Conservation (phyloP, 164 flowering plant genomes). For the Dillenia turbinata region DNA sequence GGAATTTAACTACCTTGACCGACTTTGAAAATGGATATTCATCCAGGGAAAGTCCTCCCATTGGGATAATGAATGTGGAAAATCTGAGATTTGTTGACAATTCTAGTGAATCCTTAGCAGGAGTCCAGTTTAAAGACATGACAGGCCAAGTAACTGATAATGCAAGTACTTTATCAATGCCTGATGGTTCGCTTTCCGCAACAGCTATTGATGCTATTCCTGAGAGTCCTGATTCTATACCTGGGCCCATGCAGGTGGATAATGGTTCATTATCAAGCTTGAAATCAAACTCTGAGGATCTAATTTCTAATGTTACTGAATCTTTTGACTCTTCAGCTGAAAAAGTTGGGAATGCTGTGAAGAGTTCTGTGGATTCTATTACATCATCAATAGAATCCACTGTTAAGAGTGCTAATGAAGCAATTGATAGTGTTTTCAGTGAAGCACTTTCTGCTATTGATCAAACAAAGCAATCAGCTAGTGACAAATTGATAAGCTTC, state of each 20-base stretch:
- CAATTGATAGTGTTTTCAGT: constrained; percentile 38
- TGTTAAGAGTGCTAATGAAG: constrained; percentile 34
- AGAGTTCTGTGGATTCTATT: constrained; percentile 38
- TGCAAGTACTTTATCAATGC: constrained; percentile 10
- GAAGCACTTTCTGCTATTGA: constrained; percentile 31
- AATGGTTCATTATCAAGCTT: constrained; percentile 27
- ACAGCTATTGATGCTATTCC: constrained; percentile 17
- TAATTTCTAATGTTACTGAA: constrained; percentile 29
- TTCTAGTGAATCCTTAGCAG: constrained; percentile 14
- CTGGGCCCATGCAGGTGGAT: constrained; percentile 27
- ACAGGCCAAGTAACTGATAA: constrained; percentile 21
- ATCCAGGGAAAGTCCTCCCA: constrained; percentile 23
- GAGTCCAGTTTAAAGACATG: constrained; percentile 17
- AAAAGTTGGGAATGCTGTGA: constrained; percentile 38
- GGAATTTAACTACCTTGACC: constrained; percentile 16
- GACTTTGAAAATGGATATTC: constrained; percentile 14
- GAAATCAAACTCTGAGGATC: constrained; percentile 31
- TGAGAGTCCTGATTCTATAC: constrained; percentile 22
- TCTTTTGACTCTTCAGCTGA: constrained; percentile 42
- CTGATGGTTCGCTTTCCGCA: constrained; percentile 24
- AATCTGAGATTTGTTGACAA: constrained; percentile 33
- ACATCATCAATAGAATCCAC: constrained; percentile 36
- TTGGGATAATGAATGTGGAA: constrained; percentile 15
- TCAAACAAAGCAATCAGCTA: constrained; percentile 42
- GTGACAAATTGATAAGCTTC: constrained; percentile 38